Conservation (phyloP, 306 rosid species). For the Pterocarpus santalinus region DNA sequence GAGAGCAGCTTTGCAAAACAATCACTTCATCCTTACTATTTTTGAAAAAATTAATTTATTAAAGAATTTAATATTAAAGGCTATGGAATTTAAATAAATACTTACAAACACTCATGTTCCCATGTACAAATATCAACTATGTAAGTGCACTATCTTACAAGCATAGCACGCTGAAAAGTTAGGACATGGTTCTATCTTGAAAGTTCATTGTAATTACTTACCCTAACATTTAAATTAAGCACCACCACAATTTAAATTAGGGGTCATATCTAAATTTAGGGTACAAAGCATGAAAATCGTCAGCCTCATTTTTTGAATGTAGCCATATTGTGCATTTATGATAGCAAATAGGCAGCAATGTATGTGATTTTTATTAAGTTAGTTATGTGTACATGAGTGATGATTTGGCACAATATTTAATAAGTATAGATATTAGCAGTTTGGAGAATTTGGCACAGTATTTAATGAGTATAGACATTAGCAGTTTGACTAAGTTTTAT, state of each 20-base stretch:
- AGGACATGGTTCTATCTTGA: neutral
- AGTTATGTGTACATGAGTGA: too few species aligned
- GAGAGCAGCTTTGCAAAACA: neutral
- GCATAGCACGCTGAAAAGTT: neutral
- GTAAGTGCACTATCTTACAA: conserved; percentile 12
- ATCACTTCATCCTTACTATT: conserved; percentile 23
- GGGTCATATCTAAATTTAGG: too few species aligned
- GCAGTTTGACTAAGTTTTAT: too few species aligned
- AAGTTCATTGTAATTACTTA: neutral
- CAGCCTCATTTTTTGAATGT: neutral
- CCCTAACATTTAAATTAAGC: neutral
- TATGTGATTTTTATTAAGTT: too few species aligned
- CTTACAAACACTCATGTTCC: neutral
- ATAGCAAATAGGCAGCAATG: too few species aligned
- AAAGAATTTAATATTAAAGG: neutral
- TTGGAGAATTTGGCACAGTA: too few species aligned
- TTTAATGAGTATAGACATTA: too few species aligned
- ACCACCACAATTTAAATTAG: too few species aligned
- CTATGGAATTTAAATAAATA: conserved; percentile 6
- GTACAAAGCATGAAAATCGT: too few species aligned
- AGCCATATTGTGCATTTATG: neutral
- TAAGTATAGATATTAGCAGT: too few species aligned
- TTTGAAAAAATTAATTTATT: neutral
- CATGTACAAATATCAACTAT: neutral
- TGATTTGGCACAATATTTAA: too few species aligned